Evolutionary conservation across 2,329 filamentous ascomycete species (phyloP).

Genomic region (Arthrobotrys iridis): DNA sequence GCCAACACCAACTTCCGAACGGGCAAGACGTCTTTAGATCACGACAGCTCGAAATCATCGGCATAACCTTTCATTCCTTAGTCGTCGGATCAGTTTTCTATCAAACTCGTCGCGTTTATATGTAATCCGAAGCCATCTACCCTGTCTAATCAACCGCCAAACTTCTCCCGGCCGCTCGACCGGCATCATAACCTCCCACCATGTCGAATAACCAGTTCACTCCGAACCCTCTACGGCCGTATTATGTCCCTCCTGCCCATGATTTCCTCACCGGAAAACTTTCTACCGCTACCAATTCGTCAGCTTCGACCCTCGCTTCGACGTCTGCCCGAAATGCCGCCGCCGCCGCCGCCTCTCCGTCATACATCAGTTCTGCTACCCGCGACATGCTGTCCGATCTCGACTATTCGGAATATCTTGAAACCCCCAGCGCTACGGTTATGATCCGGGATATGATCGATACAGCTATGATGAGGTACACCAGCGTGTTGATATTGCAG

Average conservation of each 20-base stretch:
- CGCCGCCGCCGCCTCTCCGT: slow-evolving; percentile 56
- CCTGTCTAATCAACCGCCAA: background rate
- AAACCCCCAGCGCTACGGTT: slow-evolving; percentile 78
- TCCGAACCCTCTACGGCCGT: slow-evolving; percentile 74
- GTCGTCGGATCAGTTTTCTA: background rate
- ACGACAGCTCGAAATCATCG: slow-evolving; percentile 1
- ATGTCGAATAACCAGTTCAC: slow-evolving; percentile 63
- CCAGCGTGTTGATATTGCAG: slow-evolving; percentile 85
- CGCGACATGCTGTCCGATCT: slow-evolving; percentile 88
- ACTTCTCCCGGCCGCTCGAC: slow-evolving; percentile 2
- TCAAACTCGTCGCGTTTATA: background rate
- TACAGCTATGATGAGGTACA: slow-evolving; percentile 90
- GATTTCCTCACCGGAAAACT: slow-evolving; percentile 63
- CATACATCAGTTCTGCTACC: slow-evolving; percentile 39
- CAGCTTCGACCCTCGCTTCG: slow-evolving; percentile 64
- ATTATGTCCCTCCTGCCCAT: slow-evolving; percentile 73
- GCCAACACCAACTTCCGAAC: slow-evolving; percentile 39
- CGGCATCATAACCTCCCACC: slow-evolving; percentile 16
- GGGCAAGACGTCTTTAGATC: background rate
- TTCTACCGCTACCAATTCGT: slow-evolving; percentile 60
- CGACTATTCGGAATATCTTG: slow-evolving; percentile 88
- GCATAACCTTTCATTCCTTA: slow-evolving; percentile 14
- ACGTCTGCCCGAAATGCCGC: slow-evolving; percentile 63
- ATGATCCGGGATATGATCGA: slow-evolving; percentile 81
- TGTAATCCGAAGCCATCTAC: background rate